Base-by-base conservation (phyloP, 2,329 filamentous ascomycete species). In the Westerdykella aurantiaca region DNA sequence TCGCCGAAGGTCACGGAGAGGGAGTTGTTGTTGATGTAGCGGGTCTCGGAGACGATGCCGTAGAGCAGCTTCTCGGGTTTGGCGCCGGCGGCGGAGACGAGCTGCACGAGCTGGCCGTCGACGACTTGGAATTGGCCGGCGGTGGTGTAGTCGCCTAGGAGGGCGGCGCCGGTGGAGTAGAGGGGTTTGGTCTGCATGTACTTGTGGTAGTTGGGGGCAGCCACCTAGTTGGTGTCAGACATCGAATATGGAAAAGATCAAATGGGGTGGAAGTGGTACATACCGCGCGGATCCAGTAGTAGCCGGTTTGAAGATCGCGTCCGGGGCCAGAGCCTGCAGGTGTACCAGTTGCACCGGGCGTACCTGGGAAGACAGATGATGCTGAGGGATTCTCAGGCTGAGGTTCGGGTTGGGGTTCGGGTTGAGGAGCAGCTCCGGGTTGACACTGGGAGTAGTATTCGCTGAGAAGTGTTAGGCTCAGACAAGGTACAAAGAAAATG, bases 51-150 rank as follows among this genome's bases (percentile, higher is more conserved):
- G 1, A 68, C 64, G 3, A 57, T 44, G 9, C 55, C 64, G 37
- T 66, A 68, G 7, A 68, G 57, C 2, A 63, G 45, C 39, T 60
- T 72, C 45, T 71, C 72, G 4, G 72, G 70, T 39, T 49, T 51
- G 35, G 68, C 67, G 48, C 75, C 66, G 0, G 75, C 68, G 45
- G 52, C 59, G 21, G 75, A 72, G 9, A 80, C 73, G 47, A 78
- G 67, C 52, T 78, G 71, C 2, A 79, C 72, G 1, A 81, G 72
- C 61, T 82, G 79, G 0, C 77, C 78, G 37, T 69, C 65, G 3
- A 73, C 67, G 44, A 82, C 69, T 49, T 77, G 74, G 67, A 77
- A 80, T 60, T 82, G 78, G 0, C 79, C 79, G 0, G 79, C 79
- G 1, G 73, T 75, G 5, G 67, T 73, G 61, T 74, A 70, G 46